These are phyloP conservation scores for Globisporangium lucens DNA, from an alignment of 352 stramenopile genomes.

Conservation along the genomic window DNA sequence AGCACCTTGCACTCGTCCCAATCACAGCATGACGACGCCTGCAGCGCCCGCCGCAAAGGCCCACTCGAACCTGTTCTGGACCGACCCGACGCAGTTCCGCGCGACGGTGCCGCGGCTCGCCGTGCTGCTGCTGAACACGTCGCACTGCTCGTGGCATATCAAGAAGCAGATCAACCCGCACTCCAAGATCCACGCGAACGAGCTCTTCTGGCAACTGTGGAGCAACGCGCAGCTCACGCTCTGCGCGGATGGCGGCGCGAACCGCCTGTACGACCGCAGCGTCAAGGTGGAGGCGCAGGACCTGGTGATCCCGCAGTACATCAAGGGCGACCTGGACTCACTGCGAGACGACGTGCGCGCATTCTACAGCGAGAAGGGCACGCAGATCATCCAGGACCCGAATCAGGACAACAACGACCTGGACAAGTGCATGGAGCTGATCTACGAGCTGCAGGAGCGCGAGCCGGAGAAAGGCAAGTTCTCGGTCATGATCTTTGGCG, in stretches of 20 bases:
- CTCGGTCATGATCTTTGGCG: constrained; percentile 90
- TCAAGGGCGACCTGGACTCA: constrained; percentile 96
- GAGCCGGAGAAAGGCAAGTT: constrained; percentile 30
- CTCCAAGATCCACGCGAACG: constrained; percentile 24
- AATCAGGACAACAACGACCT: constrained; percentile 95
- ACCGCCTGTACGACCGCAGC: constrained; percentile 89
- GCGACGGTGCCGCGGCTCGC: constrained; percentile 37
- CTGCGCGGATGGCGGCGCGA: constrained; percentile 95
- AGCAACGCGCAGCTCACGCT: constrained; percentile 63
- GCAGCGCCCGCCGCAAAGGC: constrained; percentile 8
- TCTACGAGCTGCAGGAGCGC: constrained; percentile 39
- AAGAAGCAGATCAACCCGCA: constrained; percentile 15
- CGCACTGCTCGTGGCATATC: constrained; percentile 45
- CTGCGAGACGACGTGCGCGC: constrained; percentile 78
- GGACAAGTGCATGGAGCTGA: constrained; percentile 87
- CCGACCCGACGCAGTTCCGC: constrained; percentile 23
- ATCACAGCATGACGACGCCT: constrained; percentile 8
- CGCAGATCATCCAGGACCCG: constrained; percentile 66
- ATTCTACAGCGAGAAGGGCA: constrained; percentile 79
- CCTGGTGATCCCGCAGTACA: constrained; percentile 78
- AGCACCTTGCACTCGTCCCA: not conserved
- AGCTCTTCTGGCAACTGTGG: constrained; percentile 77
- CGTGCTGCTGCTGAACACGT: constrained; percentile 61
- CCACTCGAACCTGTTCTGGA: constrained; percentile 65
- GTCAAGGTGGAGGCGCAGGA: constrained; percentile 33